Base-by-base conservation (phyloP, 805 yeast species). In the Cyberlindnera americana region DNA sequence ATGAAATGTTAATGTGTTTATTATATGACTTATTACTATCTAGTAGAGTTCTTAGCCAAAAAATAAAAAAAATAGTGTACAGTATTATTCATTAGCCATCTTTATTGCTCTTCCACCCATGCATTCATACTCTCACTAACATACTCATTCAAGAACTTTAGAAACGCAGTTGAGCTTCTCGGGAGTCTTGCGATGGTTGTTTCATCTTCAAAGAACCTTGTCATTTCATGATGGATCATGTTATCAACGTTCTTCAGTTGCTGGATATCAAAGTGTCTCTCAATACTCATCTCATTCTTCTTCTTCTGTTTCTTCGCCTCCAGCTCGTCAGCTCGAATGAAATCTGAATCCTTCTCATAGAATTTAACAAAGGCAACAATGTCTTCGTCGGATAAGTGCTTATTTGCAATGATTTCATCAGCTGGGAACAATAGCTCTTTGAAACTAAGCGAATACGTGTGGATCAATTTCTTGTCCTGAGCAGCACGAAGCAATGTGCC, bases 401-500 rank as follows among this genome's bases (percentile, higher is more conserved):
- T 49, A 38, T 65, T 64, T 11, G 36, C 27, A 6, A 67, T 58
- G 11, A 42, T 49, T 40, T 67, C 72, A 38, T 65, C 67, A 2
- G 41, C 37, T 1, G 72, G 72, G 40, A 66, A 65, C 21, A 67
- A 32, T 14, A 65, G 39, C 15, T 59, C 51, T 30, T 64, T 63
- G 12, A 66, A 30, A 13, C 17, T 47, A 23, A 22, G 47, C 38
- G 24, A 38, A 42, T 10, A 29, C 13, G 28, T 26, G 37, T 41
- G 33, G 40, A 27, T 35, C 12, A 33, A 32, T 19, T 36, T 41
- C 22, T 33, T 41, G n/a, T 44, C 33, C 36, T 40, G 41, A 28
- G 48, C 46, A 19, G 32, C 24, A 13, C 38, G 15, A 16, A 48
- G 24, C 19, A 46, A 7, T 17, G 38, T 39, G 10, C 39, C 44